A percentile compares a stretch with the other conserved stretches of the same genome.
Conservation (phyloP, 495 filamentous ascomycete genomes). For the Hypoxylon rickii region DNA sequence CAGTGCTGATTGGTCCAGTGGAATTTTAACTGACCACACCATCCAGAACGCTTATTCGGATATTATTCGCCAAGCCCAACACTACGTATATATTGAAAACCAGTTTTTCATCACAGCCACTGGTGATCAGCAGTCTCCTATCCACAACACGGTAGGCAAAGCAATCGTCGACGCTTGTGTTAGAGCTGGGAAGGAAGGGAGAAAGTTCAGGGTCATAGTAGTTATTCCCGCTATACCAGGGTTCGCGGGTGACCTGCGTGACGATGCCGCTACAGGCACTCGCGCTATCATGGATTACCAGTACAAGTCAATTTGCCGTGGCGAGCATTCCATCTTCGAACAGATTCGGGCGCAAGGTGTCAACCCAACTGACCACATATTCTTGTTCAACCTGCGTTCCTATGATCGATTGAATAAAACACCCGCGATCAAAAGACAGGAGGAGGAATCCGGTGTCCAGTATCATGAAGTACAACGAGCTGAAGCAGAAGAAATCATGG, state of each 20-base stretch:
- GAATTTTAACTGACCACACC: slow-evolving; percentile 83
- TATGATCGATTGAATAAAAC: slow-evolving; percentile 91
- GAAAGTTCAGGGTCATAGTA: slow-evolving; percentile 91
- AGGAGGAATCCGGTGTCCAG: slow-evolving; percentile 76
- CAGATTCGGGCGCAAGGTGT: slow-evolving; percentile 78
- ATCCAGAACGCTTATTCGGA: slow-evolving; percentile 93
- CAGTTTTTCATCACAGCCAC: slow-evolving; percentile 98
- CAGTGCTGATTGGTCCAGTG: slow-evolving; percentile 93
- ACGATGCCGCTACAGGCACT: slow-evolving; percentile 81
- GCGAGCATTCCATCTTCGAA: slow-evolving; percentile 85
- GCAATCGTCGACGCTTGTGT: slow-evolving; percentile 91
- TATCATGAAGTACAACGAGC: slow-evolving; percentile 86
- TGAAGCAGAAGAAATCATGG: slow-evolving; percentile 84
- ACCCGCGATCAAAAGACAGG: slow-evolving; percentile 65
- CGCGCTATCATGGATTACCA: slow-evolving; percentile 98
- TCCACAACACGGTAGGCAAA: slow-evolving; percentile 83
- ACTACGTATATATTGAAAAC: slow-evolving; percentile 97
- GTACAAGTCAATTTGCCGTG: slow-evolving; percentile 92
- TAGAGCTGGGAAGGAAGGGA: slow-evolving; percentile 75
- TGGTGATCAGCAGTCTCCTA: slow-evolving; percentile 79
- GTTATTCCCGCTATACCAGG: slow-evolving; percentile 90
- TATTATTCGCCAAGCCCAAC: slow-evolving; percentile 79
- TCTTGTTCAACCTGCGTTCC: slow-evolving; percentile 86
- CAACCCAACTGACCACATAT: slow-evolving; percentile 80
- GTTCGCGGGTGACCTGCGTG: slow-evolving; percentile 87